phyloP scores from a whole-genome alignment of 768 basidiomycete genomes.

The Gloeophyllum trabeum region DNA sequence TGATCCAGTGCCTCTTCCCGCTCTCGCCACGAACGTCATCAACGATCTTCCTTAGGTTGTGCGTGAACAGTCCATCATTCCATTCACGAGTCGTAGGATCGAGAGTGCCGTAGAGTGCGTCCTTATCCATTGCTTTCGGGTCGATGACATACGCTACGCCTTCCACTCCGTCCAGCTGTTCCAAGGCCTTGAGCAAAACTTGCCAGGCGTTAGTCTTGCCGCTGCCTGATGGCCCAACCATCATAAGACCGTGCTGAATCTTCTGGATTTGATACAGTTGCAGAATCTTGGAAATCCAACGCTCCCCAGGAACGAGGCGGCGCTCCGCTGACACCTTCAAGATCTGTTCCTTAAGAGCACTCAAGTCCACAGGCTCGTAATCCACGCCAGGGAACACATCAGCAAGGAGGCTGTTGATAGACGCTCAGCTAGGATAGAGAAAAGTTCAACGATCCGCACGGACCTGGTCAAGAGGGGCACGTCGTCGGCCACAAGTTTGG shows the following conservation, averaged over 20 bases:
- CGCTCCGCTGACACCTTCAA: constrained; percentile 77
- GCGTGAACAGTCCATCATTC: constrained; percentile 98
- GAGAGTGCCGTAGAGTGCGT: constrained; percentile 92
- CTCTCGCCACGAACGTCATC: constrained; percentile 98
- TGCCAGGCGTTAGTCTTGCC: constrained; percentile 98
- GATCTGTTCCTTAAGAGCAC: constrained; percentile 78
- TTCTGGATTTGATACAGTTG: constrained; percentile 99
- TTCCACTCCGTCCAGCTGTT: constrained; percentile 84
- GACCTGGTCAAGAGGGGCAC: constrained; percentile 90
- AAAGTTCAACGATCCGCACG: constrained; percentile 10
- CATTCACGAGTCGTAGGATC: constrained; percentile 97
- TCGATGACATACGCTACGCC: constrained; percentile 96
- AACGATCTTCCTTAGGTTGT: constrained; percentile 93
- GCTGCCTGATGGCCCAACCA: constrained; percentile 96
- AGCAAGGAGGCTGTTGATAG: constrained; percentile 58
- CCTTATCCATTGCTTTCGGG: constrained; percentile 98
- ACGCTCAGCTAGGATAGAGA: neutral
- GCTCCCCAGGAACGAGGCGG: constrained; percentile 75
- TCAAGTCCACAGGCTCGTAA: constrained; percentile 82
- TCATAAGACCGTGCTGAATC: constrained; percentile 99
- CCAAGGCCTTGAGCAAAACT: constrained; percentile 81
- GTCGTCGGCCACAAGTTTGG: constrained; percentile 95
- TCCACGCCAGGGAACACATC: constrained; percentile 97
- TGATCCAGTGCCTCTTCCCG: constrained; percentile 95
- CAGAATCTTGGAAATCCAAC: constrained; percentile 91